A percentile compares a stretch with the other conserved stretches of the same genome.
phyloP scores from a whole-genome alignment of 2,329 filamentous ascomycete species.

The Aspergillus amoenus region DNA sequence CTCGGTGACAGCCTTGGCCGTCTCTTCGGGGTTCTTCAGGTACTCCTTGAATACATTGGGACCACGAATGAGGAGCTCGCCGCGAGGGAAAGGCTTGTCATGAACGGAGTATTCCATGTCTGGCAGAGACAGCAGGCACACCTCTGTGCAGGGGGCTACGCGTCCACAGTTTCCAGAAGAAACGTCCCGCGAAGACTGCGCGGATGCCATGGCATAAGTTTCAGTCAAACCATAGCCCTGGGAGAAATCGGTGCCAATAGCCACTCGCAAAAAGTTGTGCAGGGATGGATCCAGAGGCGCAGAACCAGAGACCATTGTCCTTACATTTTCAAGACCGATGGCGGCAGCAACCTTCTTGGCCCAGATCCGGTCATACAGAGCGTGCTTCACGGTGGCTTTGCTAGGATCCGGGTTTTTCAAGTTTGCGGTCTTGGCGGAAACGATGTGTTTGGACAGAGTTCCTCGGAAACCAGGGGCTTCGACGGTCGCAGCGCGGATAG shows the following conservation, averaged over 20 bases:
- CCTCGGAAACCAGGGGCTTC: slow-evolving; percentile 79
- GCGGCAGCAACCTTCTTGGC: slow-evolving; percentile 81
- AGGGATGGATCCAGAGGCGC: slow-evolving; percentile 86
- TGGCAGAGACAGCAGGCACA: slow-evolving; percentile 81
- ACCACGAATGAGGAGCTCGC: slow-evolving; percentile 82
- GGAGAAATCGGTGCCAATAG: slow-evolving; percentile 73
- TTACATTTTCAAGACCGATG: slow-evolving; percentile 73
- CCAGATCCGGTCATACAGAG: slow-evolving; percentile 70
- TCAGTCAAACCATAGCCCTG: slow-evolving; percentile 96
- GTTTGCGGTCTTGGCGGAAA: slow-evolving; percentile 75
- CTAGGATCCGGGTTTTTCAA: slow-evolving; percentile 68
- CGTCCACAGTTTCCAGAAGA: slow-evolving; percentile 78
- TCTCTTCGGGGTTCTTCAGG: slow-evolving; percentile 87
- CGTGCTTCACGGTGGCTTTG: slow-evolving; percentile 64
- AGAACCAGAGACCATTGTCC: slow-evolving; percentile 79
- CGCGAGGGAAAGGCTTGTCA: slow-evolving; percentile 86
- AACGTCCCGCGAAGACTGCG: slow-evolving; percentile 71
- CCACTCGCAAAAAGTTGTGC: slow-evolving; percentile 83
- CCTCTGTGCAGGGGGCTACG: slow-evolving; percentile 66
- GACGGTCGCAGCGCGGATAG: slow-evolving; percentile 75
- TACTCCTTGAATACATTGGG: slow-evolving; percentile 82
- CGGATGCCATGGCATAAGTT: slow-evolving; percentile 74
- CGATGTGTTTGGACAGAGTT: slow-evolving; percentile 73
- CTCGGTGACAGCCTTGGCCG: slow-evolving; percentile 72
- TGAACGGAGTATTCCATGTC: slow-evolving; percentile 90